Evolutionary conservation across 2,329 filamentous ascomycete genomes (phyloP), one percentile per base, ranked within the genome.

Genomic region (Fusarium tanahbumbuense): DNA sequence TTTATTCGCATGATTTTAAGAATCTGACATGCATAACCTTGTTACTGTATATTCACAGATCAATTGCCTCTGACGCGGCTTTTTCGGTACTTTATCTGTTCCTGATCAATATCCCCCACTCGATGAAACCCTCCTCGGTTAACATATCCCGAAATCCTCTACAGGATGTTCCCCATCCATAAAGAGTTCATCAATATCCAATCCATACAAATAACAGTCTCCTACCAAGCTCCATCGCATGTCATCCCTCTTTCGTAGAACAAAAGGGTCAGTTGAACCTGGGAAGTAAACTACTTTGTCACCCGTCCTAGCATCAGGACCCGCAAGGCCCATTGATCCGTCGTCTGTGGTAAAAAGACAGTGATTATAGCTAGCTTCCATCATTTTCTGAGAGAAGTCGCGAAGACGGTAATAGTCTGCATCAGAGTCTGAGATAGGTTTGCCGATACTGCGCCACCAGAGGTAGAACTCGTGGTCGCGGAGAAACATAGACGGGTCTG

Each of bases 181-280:
- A 7, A 68, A 69, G 4, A 68, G 0, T 5, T 28, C 30, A 2
- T 69, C 61, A 2, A 68, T 11, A 6, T 61, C 20, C 8, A 68
- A 9, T 1, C 54, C 60, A 25, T 69, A 27, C 41, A 69, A 5
- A 30, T 69, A 66, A 10, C 65, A 68, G 9, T 69, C 60, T 9
- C 45, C 23, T 2, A 55, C 60, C 32, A 68, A 40, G 1, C 15
- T 12, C 66, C 66, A 68, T 0, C 30, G 11, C 2, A 27, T 18
- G 2, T 8, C 22, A 1, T 53, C 28, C 0, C 18, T 41, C 9
- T 20, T 3, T 4, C 54, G 49, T 3, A 68, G 6, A 0, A 66
- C 4, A 27, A 68, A 68, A 6, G 65, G 53, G 1, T 42, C 41
- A 10, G 20, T 22, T 2, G 48, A 53, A 2, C 65, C 66, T 0